Conservation (phyloP, 2,329 filamentous ascomycete genomes). For the Beauveria australis region DNA sequence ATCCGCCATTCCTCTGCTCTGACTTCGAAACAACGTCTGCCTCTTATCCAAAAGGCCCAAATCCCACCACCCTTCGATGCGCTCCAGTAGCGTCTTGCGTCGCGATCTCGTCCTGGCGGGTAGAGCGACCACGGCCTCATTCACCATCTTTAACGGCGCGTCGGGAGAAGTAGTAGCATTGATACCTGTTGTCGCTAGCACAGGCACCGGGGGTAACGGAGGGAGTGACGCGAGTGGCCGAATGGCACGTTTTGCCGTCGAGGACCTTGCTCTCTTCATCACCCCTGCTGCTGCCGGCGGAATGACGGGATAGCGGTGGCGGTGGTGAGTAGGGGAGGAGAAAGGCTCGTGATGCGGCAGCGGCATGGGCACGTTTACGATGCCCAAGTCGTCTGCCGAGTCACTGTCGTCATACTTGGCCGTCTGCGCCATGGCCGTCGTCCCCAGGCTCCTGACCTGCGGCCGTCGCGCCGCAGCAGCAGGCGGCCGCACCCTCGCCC, state of each 20-base stretch:
- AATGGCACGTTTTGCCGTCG: neutral
- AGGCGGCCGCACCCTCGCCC: neutral
- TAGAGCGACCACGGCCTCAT: conserved; percentile 5
- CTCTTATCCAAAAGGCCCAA: conserved; percentile 40
- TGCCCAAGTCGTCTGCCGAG: conserved; percentile 23
- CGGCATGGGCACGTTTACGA: conserved; percentile 15
- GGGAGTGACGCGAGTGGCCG: conserved; percentile 22
- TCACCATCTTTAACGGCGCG: neutral
- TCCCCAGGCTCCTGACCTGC: conserved; percentile 28
- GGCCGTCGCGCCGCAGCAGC: neutral
- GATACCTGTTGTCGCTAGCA: neutral
- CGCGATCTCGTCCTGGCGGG: conserved; percentile 22
- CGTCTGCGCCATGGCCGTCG: conserved; percentile 27
- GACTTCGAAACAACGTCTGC: conserved; percentile 25
- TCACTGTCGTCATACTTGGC: conserved; percentile 22
- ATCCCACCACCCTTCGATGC: conserved; percentile 49
- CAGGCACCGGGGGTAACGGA: conserved; percentile 18
- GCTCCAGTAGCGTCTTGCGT: conserved; percentile 39
- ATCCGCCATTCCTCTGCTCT: conserved; percentile 12
- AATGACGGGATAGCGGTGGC: neutral
- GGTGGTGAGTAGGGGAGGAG: neutral
- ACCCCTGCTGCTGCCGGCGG: conserved; percentile 20
- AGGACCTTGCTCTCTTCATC: conserved; percentile 14
- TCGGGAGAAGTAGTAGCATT: neutral
- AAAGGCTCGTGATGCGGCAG: conserved; percentile 17